These are phyloP conservation scores for Vigna hirtella DNA, from an alignment of 306 rosid species.

Conservation along the genomic window DNA sequence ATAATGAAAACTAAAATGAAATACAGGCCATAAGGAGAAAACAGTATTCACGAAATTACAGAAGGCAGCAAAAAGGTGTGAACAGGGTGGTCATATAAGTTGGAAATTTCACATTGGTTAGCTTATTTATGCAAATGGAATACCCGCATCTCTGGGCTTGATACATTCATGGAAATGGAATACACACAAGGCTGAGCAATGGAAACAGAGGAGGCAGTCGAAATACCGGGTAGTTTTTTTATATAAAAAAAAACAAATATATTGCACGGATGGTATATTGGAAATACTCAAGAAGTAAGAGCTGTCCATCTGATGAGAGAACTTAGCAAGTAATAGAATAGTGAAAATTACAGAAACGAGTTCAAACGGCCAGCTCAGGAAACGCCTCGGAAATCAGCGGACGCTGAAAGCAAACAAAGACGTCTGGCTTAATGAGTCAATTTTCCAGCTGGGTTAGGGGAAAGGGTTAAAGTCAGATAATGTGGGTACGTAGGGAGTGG, in stretches of 20 bases:
- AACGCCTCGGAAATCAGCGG: conserved; percentile 31
- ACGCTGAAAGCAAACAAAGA: conserved; percentile 41
- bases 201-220: conserved; percentile 7
- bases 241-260: not conserved
- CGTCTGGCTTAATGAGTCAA: conserved; percentile 39
- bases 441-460: conserved; percentile 41
- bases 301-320: conserved; percentile 28
- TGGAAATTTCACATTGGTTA: conserved; percentile 29
- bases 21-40: conserved; percentile 12
- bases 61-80: conserved; percentile 40
- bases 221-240: not conserved
- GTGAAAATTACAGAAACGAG: conserved; percentile 24
- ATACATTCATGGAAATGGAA: conserved; percentile 10
- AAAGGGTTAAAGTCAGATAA: conserved; percentile 26
- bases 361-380: conserved; percentile 38
- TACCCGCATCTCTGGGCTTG: not conserved
- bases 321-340: conserved; percentile 9
- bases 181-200: conserved; percentile 26
- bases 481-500: conserved; percentile 41
- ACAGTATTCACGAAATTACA: conserved; percentile 40
- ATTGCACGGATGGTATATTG: not conserved
- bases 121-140: conserved; percentile 28
- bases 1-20: conserved; percentile 1
- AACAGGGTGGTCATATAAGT: conserved; percentile 27
- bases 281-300: conserved; percentile 30